Percentiles rank a stretch among this genome's conserved stretches.
phyloP scores from a whole-genome alignment of 441 rosid genomes.

The Capsella rubella region DNA sequence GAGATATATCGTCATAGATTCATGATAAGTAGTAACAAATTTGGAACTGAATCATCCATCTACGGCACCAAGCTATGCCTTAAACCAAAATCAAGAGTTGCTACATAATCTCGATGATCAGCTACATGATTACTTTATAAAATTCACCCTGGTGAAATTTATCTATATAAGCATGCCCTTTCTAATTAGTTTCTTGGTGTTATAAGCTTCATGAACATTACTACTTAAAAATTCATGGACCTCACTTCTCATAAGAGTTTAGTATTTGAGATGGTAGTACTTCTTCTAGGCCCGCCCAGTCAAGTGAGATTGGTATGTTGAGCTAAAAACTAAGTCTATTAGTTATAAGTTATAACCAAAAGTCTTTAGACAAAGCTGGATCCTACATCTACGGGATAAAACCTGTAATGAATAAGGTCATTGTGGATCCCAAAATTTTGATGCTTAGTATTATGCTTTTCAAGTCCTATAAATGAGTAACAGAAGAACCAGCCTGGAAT shows the following conservation, averaged over 20 bases:
- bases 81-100: neutral
- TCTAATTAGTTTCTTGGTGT: neutral
- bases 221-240: neutral
- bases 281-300: neutral
- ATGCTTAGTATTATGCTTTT: neutral
- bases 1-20: neutral
- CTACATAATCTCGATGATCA: neutral
- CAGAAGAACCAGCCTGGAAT: conserved; percentile 37
- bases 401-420: neutral
- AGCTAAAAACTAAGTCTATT: neutral
- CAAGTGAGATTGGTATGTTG: neutral
- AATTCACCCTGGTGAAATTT: neutral
- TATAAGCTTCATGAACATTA: neutral
- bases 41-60: neutral
- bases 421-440: neutral
- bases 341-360: neutral
- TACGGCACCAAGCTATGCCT: neutral
- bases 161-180: neutral
- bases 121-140: neutral
- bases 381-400: neutral
- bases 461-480: conserved; percentile 11
- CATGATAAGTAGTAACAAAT: neutral
- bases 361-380: neutral
- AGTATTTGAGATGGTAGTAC: neutral
- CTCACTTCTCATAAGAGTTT: neutral